A percentile compares a stretch with the other conserved stretches of the same genome.
phyloP scores from a whole-genome alignment of 2,329 filamentous ascomycete species.

The Pseudonectria foliicola region DNA sequence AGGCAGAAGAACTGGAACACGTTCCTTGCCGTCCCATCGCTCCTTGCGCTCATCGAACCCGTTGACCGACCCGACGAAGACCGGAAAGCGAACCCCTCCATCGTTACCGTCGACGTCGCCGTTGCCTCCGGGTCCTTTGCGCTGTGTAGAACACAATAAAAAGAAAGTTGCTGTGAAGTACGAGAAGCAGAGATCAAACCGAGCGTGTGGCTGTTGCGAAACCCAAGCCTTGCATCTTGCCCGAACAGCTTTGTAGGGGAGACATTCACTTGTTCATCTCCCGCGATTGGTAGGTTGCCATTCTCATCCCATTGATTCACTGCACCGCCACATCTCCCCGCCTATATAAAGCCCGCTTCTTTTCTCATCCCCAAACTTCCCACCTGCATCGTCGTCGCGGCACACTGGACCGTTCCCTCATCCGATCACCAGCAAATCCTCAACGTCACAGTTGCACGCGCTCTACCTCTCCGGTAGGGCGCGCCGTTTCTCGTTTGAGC shows the following conservation, averaged over 20 bases:
- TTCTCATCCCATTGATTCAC: slow-evolving; percentile 19
- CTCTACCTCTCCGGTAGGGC: slow-evolving; percentile 17
- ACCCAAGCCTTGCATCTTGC: slow-evolving; percentile 8
- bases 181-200: slow-evolving; percentile 12
- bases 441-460: slow-evolving; percentile 1
- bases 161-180: slow-evolving; percentile 27
- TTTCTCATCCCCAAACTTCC: slow-evolving; percentile 12
- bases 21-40: slow-evolving; percentile 29
- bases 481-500: slow-evolving; percentile 3
- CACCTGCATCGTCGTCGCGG: slow-evolving; percentile 14
- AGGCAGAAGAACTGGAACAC: slow-evolving; percentile 36
- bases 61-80: slow-evolving; percentile 27
- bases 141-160: slow-evolving; percentile 33
- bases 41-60: slow-evolving; percentile 28
- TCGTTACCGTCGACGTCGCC: slow-evolving; percentile 24
- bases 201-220: background rate
- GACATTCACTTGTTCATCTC: slow-evolving; percentile 99
- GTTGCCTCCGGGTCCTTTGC: slow-evolving; percentile 27
- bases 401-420: slow-evolving; percentile 1
- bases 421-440: slow-evolving; percentile 4
- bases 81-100: slow-evolving; percentile 26
- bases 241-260: slow-evolving; percentile 58
- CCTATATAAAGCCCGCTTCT: slow-evolving; percentile 23
- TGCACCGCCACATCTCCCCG: slow-evolving; percentile 12
- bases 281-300: slow-evolving; percentile 55